Evolutionary conservation across 768 basidiomycete genomes (phyloP).

Genomic region (Russula brevipes): DNA sequence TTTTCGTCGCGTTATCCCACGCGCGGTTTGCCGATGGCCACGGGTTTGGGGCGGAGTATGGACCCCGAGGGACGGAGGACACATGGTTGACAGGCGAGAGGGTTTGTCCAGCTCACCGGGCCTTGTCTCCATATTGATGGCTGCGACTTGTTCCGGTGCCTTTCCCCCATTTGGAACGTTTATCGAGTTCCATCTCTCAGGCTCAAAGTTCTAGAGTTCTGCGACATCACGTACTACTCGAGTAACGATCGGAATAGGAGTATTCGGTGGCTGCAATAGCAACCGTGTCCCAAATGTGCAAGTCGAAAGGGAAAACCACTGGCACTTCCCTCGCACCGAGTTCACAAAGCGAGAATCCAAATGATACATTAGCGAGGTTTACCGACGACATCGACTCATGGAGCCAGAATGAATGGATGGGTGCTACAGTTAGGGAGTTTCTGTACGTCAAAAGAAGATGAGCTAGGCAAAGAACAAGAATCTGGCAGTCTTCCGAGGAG

Average conservation of each 20-base stretch:
- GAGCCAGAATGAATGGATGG: neutral
- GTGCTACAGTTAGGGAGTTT: constrained; percentile 15
- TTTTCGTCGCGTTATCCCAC: neutral
- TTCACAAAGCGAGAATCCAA: neutral
- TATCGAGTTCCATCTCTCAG: too few relatives aligned
- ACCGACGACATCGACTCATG: neutral
- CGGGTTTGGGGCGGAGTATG: too few relatives aligned
- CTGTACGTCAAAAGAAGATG: neutral
- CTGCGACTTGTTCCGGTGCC: neutral
- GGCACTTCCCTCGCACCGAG: too few relatives aligned
- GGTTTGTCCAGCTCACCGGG: neutral
- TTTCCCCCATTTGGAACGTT: neutral
- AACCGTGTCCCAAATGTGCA: too few relatives aligned
- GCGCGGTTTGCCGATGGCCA: neutral
- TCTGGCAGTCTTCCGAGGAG: neutral
- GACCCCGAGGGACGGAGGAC: too few relatives aligned
- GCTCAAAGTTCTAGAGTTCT: too few relatives aligned
- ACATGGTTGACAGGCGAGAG: neutral
- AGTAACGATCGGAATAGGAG: too few relatives aligned
- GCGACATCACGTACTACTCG: too few relatives aligned
- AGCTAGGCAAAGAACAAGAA: neutral
- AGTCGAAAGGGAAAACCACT: too few relatives aligned
- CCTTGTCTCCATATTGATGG: neutral
- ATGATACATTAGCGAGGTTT: constrained; percentile 8
- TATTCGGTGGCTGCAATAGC: too few relatives aligned